Conservation (phyloP, 2,329 filamentous ascomycete genomes). For the Penicillium sp. region DNA sequence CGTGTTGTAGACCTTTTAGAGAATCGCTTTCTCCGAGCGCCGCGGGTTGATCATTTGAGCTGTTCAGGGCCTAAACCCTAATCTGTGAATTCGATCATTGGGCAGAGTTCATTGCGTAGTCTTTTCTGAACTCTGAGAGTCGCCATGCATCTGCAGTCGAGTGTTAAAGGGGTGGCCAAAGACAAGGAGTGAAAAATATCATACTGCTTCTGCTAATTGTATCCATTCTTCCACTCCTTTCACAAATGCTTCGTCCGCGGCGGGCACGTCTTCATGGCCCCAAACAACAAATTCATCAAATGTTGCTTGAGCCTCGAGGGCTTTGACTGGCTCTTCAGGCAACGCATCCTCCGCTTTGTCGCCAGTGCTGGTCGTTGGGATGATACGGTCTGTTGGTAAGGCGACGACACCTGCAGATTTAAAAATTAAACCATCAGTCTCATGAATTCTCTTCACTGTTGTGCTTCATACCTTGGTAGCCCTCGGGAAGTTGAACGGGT, state of each 20-base stretch:
- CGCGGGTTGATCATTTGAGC: neutral
- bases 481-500: constrained; percentile 62
- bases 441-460: neutral
- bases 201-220: constrained; percentile 63
- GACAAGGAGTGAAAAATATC: constrained; percentile 20
- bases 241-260: constrained; percentile 65
- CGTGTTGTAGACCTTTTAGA: neutral
- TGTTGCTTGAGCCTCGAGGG: constrained; percentile 59
- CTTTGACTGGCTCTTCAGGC: constrained; percentile 49
- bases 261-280: constrained; percentile 69
- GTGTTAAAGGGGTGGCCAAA: neutral
- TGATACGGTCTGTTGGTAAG: constrained; percentile 42
- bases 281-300: constrained; percentile 80
- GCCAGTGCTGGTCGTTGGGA: constrained; percentile 35
- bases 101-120: neutral
- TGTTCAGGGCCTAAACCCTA: neutral
- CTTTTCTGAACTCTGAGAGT: neutral
- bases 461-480: constrained; percentile 55
- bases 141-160: constrained; percentile 6
- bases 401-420: constrained; percentile 53
- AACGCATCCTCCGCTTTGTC: constrained; percentile 38
- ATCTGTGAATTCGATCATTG: neutral
- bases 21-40: neutral
- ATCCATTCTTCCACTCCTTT: constrained; percentile 80
- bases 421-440: neutral